These are phyloP conservation scores for Fusarium gaditjirri DNA, from an alignment of 2,329 filamentous ascomycete genomes.

Conservation along the genomic window DNA sequence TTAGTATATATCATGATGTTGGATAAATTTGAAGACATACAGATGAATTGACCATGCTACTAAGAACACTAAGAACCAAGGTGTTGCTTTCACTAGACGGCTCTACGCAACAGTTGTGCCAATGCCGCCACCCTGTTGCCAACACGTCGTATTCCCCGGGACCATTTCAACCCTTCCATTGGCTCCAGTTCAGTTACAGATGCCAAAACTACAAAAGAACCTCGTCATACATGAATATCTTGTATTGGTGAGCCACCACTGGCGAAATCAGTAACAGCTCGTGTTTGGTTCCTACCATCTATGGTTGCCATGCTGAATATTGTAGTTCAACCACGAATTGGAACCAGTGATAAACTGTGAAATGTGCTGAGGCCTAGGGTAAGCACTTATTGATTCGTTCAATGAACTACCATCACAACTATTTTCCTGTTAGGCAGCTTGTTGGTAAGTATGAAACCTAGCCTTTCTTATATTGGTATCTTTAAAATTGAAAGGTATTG, in stretches of 20 bases:
- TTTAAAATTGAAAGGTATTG: background rate
- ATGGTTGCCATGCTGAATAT: background rate
- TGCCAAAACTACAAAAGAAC: background rate
- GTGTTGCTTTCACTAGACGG: background rate
- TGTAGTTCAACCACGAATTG: background rate
- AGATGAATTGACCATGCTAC: background rate
- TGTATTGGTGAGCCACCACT: background rate
- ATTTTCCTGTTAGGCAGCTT: background rate
- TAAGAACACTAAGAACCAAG: background rate
- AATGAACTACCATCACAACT: background rate
- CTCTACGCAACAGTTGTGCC: background rate
- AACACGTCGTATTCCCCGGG: background rate
- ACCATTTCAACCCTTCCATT: background rate
- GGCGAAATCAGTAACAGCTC: background rate
- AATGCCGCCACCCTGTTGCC: background rate
- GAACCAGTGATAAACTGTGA: background rate
- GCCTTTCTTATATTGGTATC: background rate
- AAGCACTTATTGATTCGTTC: background rate
- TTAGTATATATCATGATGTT: background rate
- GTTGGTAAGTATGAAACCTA: background rate
- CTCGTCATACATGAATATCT: background rate
- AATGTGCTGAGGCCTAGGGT: background rate
- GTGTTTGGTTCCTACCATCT: background rate
- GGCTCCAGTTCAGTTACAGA: background rate
- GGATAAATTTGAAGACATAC: background rate